Evolutionary conservation across 768 basidiomycete genomes (phyloP), one percentile per base, ranked within the genome.

Genomic region (Guyanaporus albipodus): DNA sequence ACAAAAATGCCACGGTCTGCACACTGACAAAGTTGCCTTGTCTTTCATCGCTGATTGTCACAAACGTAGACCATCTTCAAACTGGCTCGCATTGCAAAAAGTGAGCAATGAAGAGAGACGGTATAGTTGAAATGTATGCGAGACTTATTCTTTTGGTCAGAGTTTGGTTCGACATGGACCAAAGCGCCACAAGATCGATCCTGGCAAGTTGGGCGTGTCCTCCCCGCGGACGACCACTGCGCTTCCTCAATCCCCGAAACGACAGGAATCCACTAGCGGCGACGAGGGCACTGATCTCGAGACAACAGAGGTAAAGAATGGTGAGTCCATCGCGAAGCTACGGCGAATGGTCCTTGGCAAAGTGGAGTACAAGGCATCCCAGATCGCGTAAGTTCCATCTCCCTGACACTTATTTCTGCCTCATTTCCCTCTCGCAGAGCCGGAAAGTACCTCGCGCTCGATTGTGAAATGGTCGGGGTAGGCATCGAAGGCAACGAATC

Each of bases 401-500:
- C 11, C 8, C 26, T 27, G 24, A 29, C 12, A 6, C 17, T 8
- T 3, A 22, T 1, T 33, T 44, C 3, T 27, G 4, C 55, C 53
- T 45, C 43, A 49, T 41, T 19, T 38, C 38, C 17, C 44, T 11
- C 37, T 43, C 18, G n/a, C 44, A 82, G 83, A 38, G 79, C 80
- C 4, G 86, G 86, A 38, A 84, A 78, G 59, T 87, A 87, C 52
- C 69, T 96, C 34, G 82, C 91, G 0, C 71, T 99, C 23, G 95
- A 99, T 67, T 98, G 95, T 58, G 95, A 54, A 42, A 55, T 55
- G 53, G 53, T 55, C 5, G 53, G 53, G 0, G 48, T 50, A 5
- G 53, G 53, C 27, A 50, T 50, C 18, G 39, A 55, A 19, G 53
- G 53, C 1, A 24, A 29, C 22, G 53, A 54, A n/a, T 55, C 47